Base-by-base conservation (phyloP, 768 basidiomycete species). In the Podaxis rugospora region DNA sequence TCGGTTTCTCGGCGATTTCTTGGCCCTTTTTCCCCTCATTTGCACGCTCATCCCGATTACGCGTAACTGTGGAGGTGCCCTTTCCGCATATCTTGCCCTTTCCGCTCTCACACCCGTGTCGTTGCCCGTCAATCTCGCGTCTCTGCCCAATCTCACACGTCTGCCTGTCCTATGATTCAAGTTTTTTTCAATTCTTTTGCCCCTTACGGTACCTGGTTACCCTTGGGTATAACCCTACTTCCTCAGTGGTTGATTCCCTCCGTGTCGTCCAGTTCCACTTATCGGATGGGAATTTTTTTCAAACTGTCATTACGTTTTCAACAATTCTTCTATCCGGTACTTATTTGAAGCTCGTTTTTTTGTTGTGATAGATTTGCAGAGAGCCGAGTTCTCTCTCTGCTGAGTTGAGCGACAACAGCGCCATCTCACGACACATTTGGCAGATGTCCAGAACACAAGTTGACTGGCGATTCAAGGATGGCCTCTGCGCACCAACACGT, bases 1-100 rank as follows among this genome's bases (percentile, higher is more conserved):
- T 89, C 63, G 59, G 68, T 68, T 70, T 47, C n/a, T 44, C 42
- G 28, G 14, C n/a, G 47, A 49, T 49, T 57, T 47, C 55, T 35
- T n/a, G 32, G 32, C 32, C 40, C 44, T 57, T 40, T 36, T 47
- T 21, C 21, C 53, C 21, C 36, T 28, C 25, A 21, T 42, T 36
- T 32, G 35, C 25, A 60, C 53, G 55, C 55, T 55, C 58, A 62
- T 61, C 36, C 32, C 42, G 42, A 42, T 49, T 49, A 13, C 5
- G 9, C 18, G 13, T 49, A 5, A 5, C 23, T 9, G 23, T 27
- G 21, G 21, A 23, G 18, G 21, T 16, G 47, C 18, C n/a, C 21
- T 47, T 6, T 25, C 47, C 21, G 9, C 21, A 27, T 23, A 21
- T 11, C 32, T 32, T 25, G 21, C 21, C 9, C 7, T 27, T 23